Evolutionary conservation across 2,329 filamentous ascomycete species (phyloP), one percentile per base, ranked within the genome.

Genomic region (Aureobasidium sp.): DNA sequence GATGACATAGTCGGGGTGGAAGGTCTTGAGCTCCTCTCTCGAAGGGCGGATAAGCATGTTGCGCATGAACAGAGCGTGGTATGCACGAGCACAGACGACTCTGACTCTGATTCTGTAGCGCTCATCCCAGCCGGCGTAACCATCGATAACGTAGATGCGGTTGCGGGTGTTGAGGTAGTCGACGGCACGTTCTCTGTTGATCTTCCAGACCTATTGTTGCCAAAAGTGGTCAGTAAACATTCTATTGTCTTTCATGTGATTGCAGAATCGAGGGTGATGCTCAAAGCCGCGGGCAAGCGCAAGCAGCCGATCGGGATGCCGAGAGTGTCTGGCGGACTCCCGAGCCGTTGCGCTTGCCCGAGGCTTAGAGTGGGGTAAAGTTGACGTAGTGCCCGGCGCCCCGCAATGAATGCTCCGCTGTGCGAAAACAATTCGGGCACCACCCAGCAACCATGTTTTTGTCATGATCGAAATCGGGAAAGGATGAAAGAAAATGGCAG

Each of bases 1-100:
- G 77, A 98, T 97, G 66, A 91, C 91, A 79, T 98, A 98, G 79
- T 98, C 91, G 65, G 93, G 93, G 74, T 95, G 88, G 83, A 98
- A 98, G 75, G 89, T 83, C 77, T 95, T 86, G 53, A 98, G 85
- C 79, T 98, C 90, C 74, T 94, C 88, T 59, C 81, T 82, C 50
- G 84, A 79, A 59, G 93, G 93, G 64, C 93, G 87, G 78, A 98
- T 98, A 69, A 98, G 86, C 93, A 98, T 98, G 81, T 98, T 98
- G 70, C 90, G 88, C 93, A 98, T 98, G 84, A 98, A 98, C 61
- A 98, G 83, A 58, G 93, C 93, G 81, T 98, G 93, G 81, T 98
- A 98, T 73, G 93, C 93, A 70, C 93, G 90, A 62, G 93, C 93
- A 77, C 93, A 98, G 69, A 98, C 90, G 60, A 98, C 91, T 68